Base-by-base conservation (phyloP, 208 protist species). In the Wallacemonas rigidus region DNA sequence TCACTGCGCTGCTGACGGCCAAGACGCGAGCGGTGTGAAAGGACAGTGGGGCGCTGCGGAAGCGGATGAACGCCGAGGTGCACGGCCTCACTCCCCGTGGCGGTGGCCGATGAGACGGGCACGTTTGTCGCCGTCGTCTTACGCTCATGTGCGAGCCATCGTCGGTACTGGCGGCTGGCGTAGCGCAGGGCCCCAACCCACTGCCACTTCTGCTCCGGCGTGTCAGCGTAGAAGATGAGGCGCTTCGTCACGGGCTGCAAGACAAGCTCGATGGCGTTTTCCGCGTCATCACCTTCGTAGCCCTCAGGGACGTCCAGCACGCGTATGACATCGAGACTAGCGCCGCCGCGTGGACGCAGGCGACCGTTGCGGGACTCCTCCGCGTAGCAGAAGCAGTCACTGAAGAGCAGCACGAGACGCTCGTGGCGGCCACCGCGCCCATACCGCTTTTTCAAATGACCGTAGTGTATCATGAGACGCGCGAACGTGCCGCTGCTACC, bases 391-490 rank as follows among this genome's bases (percentile, higher is more conserved):
- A 93, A 64, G 71, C 76, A 89, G 75, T 95, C 88, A 67, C 71
- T 91, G 79, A 97, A 97, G 60, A 95, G 73, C 67, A 97, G 90
- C 65, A 89, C 56, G 1, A 97, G 77, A 4, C 88, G 83, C 56
- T 94, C 84, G 71, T 94, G 89, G 6, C 82, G 80, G 9, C 83
- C 86, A 53, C 60, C 60, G 12, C 88, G 89, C 2, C 81, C 68
- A 58, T 79, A 92, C 63, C 77, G 61, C 79, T 94, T 94, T 41
- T 69, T 58, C 39, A 96, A 72, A 4, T 86, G 80, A 7, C 91
- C 89, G 70, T 90, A 88, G 58, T 93, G 89, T 14, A 96, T 72
- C 12, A 96, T 76, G 3, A 83, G 74, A 17, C 87, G 86, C 11
- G 60, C 12, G 36, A 51, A 65, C 36, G 61, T 69, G 41, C 75